phyloP scores from a whole-genome alignment of 2,329 filamentous ascomycete genomes.

The Aspergillus alliaceus region DNA sequence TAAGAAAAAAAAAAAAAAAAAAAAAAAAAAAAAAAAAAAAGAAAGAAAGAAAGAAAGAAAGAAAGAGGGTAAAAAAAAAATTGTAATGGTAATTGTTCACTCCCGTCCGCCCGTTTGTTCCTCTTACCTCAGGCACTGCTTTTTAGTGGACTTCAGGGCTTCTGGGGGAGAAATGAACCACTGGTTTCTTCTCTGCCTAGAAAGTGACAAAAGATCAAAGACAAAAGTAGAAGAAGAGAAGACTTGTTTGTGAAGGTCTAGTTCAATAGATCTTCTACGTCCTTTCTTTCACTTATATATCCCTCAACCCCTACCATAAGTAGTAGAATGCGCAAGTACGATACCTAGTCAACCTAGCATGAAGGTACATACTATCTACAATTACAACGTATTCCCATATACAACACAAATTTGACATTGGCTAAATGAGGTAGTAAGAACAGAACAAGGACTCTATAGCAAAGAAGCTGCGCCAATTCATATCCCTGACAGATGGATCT shows the following conservation, averaged over 20 bases:
- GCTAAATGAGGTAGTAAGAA: not conserved
- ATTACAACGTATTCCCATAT: not conserved
- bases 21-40: constrained; percentile 10
- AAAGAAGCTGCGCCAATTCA: not conserved
- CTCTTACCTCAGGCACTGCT: not conserved
- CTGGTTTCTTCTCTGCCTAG: constrained; percentile 9
- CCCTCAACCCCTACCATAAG: not conserved
- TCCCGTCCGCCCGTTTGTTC: constrained; percentile 22
- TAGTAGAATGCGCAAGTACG: not conserved
- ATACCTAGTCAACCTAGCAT: not conserved
- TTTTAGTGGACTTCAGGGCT: constrained; percentile 25
- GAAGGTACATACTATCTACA: not conserved
- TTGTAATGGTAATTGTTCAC: constrained; percentile 7
- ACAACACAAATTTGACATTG: not conserved
- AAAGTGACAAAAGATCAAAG: not conserved
- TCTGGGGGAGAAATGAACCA: constrained; percentile 22
- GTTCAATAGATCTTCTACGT: not conserved
- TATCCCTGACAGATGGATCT: not conserved
- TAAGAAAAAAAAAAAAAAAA: not conserved
- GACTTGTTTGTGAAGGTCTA: not conserved
- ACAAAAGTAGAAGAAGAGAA: not conserved
- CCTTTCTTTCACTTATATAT: not conserved
- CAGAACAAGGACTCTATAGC: not conserved
- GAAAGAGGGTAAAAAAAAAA: constrained; percentile 18
- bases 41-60: constrained; percentile 2